Evolutionary conservation across 2,329 filamentous ascomycete genomes (phyloP), one percentile per base, ranked within the genome.

Genomic region (Didymella segeticola): DNA sequence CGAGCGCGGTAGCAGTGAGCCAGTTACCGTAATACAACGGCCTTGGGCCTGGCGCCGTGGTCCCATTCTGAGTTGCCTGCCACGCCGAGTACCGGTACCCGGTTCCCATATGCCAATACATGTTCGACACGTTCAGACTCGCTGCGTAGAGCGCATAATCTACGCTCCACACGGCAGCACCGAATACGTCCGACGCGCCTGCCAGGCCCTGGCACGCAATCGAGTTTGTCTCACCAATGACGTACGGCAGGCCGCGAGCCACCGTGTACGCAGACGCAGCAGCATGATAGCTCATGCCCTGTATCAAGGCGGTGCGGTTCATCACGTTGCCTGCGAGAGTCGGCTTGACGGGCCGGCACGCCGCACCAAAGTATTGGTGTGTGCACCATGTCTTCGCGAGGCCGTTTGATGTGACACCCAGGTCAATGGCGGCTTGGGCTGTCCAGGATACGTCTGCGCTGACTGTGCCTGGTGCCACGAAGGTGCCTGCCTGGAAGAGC

Each of bases 81-180:
- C 85, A 88, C 38, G 79, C 74, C 52, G 77, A 77, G 66, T 88
- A 88, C 4, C 85, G 78, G 64, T 85, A 88, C 63, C 86, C 80
- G 5, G 83, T 86, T 7, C 85, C 86, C 76, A 84, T 82, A 69
- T 89, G 86, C 82, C 88, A 84, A 64, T 87, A 83, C 2, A 85
- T 78, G 10, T 84, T 79, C 27, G 75, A 74, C 68, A 88, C 82
- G 2, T 79, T 78, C 0, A 80, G 75, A 14, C 47, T 50, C 1
- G 85, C 86, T 45, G 79, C 79, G 65, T 82, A 85, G 3, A 88
- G 75, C 56, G 82, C 82, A 72, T 86, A 88, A 68, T 88, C 85
- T 11, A 87, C 65, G 19, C 78, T 82, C 86, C 86, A 89, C 12
- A 88, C 80, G 11, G 85, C 84, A 3, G 86, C 85, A 26, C 86